Evolutionary conservation across 495 filamentous ascomycete species (phyloP).

Genomic region (Neohortaea acidophila): DNA sequence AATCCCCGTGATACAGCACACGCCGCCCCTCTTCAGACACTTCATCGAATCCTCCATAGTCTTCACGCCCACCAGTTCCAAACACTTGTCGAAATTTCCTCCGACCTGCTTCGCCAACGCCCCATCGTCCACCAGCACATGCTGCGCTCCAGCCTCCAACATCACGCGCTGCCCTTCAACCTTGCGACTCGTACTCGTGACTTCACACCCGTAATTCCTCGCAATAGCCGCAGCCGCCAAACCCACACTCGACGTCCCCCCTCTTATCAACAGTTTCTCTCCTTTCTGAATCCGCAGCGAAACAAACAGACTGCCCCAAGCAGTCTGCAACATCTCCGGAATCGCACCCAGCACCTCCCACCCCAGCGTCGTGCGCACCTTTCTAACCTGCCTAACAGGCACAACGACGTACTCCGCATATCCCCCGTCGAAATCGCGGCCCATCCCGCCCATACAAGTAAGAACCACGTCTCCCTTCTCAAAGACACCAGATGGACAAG

Average conservation of each 20-base stretch:
- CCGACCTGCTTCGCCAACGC: constrained; percentile 21
- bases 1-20: constrained; percentile 36
- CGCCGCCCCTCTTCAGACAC: constrained; percentile 28
- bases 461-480: constrained; percentile 30
- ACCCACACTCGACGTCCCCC: constrained; percentile 36
- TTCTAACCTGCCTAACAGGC: constrained; percentile 27
- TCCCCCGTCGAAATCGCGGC: constrained; percentile 35
- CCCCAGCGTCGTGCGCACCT: background rate
- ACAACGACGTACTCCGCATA: constrained; percentile 41
- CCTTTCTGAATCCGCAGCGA: constrained; percentile 28
- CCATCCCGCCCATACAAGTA: constrained; percentile 40
- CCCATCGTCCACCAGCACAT: constrained; percentile 31
- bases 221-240: constrained; percentile 36
- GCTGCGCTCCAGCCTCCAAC: constrained; percentile 27
- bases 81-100: constrained; percentile 32
- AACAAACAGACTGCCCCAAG: constrained; percentile 32
- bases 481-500: constrained; percentile 25
- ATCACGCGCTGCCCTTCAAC: constrained; percentile 25
- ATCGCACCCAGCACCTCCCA: constrained; percentile 36
- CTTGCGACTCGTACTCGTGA: constrained; percentile 30
- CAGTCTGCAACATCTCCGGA: constrained; percentile 44
- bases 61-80: constrained; percentile 33
- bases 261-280: constrained; percentile 35
- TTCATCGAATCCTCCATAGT: constrained; percentile 31
- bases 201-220: constrained; percentile 26